Evolutionary conservation across 306 rosid species (phyloP), one percentile per base, ranked within the genome.

Genomic region (Inga oerstediana): DNA sequence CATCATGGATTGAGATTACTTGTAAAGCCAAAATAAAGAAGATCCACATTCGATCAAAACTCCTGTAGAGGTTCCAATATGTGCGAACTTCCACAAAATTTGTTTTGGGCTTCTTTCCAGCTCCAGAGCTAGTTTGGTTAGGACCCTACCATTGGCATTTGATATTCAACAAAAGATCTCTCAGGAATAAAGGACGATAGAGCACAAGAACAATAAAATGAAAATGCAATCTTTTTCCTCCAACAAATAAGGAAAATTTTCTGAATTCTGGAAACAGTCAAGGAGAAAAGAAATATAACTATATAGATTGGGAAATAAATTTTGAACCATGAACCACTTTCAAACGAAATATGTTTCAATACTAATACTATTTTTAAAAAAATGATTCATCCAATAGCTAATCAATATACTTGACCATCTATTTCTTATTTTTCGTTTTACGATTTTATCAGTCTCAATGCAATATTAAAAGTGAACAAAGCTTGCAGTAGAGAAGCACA

Each of bases 21-120:
- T 97, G 99, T 84, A 92, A 89, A 76, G 99, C 98, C 92, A 97
- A 72, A 87, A 97, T 94, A 51, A 94, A 91, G 91, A 97, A 94
- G 70, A 92, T 89, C 99, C 99, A 97, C 99, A 97, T 97, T 84
- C 98, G 89, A 89, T 97, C 98, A 75, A 97, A 97, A 85, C 98
- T 94, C 89, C 99, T 90, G 77, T 94, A 97, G 37, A 97, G 92
- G 86, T 92, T 94, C 90, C 84, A 85, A 90, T 87, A 97, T 6
- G 99, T 94, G 45, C 99, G 99, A 65, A 94, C 97, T 92, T 97
- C 99, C 20, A 90, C 98, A 80, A 97, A 97, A 84, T 92, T 97
- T 68, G 98, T 89, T 92, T 97, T 97, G 35, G 99, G 97, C 91
- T 94, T 91, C 91, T 88, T 90, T 58, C 97, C 99, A 84, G 84